Conservation (phyloP, 2,329 filamentous ascomycete genomes). For the Pseudocercospora fuligena region DNA sequence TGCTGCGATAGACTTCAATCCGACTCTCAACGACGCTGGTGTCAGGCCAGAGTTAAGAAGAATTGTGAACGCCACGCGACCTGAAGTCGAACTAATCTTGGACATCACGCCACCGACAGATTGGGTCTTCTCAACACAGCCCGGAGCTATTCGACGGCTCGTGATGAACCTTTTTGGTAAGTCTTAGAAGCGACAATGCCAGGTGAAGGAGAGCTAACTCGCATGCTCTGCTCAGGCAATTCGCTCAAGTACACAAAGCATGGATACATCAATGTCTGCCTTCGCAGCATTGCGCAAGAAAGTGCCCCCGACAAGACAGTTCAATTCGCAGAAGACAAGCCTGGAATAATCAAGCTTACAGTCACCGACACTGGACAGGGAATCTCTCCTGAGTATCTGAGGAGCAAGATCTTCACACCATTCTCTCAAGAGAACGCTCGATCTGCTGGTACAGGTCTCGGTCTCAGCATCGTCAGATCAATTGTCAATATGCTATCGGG, state of each 20-base stretch:
- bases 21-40: constrained; percentile 1
- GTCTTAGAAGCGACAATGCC: constrained; percentile 36
- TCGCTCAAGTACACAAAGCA: constrained; percentile 52
- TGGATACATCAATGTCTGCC: constrained; percentile 46
- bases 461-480: constrained; percentile 65
- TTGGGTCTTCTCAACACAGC: constrained; percentile 29
- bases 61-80: constrained; percentile 25
- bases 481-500: constrained; percentile 67
- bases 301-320: not conserved
- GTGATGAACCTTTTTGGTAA: constrained; percentile 56
- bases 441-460: constrained; percentile 66
- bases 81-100: constrained; percentile 43
- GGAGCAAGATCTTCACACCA: constrained; percentile 64
- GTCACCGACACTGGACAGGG: constrained; percentile 70
- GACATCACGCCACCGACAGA: constrained; percentile 40
- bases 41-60: constrained; percentile 17
- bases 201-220: constrained; percentile 39
- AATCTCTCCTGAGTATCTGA: constrained; percentile 66
- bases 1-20: constrained; percentile 5
- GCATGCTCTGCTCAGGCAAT: constrained; percentile 55
- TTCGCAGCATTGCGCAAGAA: constrained; percentile 13
- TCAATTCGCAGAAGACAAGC: constrained; percentile 22
- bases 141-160: constrained; percentile 50
- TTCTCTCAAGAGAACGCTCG: constrained; percentile 68
- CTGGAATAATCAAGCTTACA: constrained; percentile 24